phyloP scores from a whole-genome alignment of 116 monocot genomes.

The Cymodocea nodosa region DNA sequence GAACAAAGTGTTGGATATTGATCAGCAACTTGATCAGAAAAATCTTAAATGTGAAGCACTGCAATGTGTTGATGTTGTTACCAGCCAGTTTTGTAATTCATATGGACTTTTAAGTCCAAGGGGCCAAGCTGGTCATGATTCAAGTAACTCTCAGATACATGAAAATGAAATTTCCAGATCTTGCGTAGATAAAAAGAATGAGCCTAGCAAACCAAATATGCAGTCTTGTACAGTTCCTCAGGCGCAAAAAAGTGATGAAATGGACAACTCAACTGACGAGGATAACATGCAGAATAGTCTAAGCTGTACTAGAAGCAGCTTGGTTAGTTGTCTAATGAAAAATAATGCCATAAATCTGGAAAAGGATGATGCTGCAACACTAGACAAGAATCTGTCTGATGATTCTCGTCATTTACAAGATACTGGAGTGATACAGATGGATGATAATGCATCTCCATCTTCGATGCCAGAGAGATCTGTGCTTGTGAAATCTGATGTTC shows the following conservation, averaged over 20 bases:
- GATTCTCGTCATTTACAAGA: slow-evolving; percentile 2
- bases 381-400: slow-evolving; percentile 11
- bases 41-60: slow-evolving; percentile 9
- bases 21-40: slow-evolving; percentile 10
- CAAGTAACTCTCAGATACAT: neutral
- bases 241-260: slow-evolving; percentile 5
- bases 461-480: slow-evolving; percentile 4
- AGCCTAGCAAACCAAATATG: slow-evolving; percentile 6
- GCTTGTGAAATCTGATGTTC: slow-evolving; percentile 12
- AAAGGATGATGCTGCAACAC: slow-evolving; percentile 1
- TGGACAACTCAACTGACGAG: slow-evolving; percentile 6
- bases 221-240: neutral
- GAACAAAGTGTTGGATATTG: slow-evolving; percentile 18
- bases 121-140: neutral
- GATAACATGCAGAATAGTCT: slow-evolving; percentile 5
- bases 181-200: neutral
- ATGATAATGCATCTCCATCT: slow-evolving; percentile 5
- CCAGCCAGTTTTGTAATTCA: slow-evolving; percentile 2
- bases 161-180: neutral
- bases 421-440: slow-evolving; percentile 1
- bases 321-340: slow-evolving; percentile 1
- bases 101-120: slow-evolving; percentile 9
- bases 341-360: slow-evolving; percentile 1
- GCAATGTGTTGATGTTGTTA: slow-evolving; percentile 17
- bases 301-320: slow-evolving; percentile 1